Evolutionary conservation across 768 basidiomycete genomes (phyloP).

Genomic region (Pisolithus albus): DNA sequence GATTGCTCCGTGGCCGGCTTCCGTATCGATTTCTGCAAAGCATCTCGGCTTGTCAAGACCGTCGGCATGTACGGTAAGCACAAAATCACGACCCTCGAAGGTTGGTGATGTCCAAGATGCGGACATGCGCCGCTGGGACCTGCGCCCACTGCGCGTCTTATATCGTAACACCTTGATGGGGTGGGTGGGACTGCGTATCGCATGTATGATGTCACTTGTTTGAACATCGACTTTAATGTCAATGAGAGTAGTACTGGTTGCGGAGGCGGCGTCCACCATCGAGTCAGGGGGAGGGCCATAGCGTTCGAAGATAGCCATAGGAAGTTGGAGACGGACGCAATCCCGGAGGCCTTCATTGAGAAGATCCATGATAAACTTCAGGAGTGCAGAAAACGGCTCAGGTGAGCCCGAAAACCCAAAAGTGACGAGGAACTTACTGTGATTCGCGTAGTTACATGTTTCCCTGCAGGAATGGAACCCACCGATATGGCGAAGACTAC

Average conservation of each 20-base stretch:
- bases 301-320: conserved; percentile 42
- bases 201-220: conserved; percentile 38
- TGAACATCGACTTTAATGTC: conserved; percentile 41
- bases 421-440: conserved; percentile 30
- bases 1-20: conserved; percentile 22
- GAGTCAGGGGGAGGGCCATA: conserved; percentile 43
- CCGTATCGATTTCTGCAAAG: conserved; percentile 42
- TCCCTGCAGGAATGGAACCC: conserved; percentile 41
- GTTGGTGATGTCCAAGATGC: conserved; percentile 33
- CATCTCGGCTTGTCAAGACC: conserved; percentile 50
- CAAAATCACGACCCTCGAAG: conserved; percentile 45
- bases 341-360: conserved; percentile 43
- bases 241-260: conserved; percentile 29
- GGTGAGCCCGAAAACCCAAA: background rate
- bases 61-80: conserved; percentile 42
- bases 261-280: conserved; percentile 26
- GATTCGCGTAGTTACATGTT: conserved; percentile 35
- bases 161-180: conserved; percentile 28
- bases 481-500: conserved; percentile 54
- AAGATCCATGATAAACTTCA: conserved; percentile 47
- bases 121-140: conserved; percentile 10
- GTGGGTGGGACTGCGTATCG: conserved; percentile 41
- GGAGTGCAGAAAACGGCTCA: background rate
- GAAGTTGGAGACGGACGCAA: conserved; percentile 49
- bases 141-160: conserved; percentile 26